Conservation (phyloP, 2,329 filamentous ascomycete species). For the Aspergillus eucalypticola region DNA sequence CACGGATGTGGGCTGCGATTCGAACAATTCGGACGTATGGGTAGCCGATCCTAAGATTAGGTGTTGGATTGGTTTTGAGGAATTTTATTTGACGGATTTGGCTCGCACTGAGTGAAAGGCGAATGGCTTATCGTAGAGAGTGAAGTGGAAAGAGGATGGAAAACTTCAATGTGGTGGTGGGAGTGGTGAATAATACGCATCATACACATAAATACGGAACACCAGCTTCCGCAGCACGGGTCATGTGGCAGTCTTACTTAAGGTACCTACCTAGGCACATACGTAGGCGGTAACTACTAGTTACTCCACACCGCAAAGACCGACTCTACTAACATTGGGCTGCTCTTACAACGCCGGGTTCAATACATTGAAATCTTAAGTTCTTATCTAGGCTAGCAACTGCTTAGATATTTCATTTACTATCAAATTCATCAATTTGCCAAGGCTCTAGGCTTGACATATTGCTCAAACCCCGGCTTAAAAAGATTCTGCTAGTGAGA, state of each 20-base stretch:
- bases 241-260: slow-evolving; percentile 1
- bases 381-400: too few species aligned
- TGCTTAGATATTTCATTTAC: too few species aligned
- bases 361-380: too few species aligned
- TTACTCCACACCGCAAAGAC: background rate
- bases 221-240: background rate
- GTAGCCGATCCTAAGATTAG: background rate
- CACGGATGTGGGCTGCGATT: background rate
- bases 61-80: background rate
- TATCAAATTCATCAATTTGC: too few species aligned
- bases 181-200: slow-evolving; percentile 1
- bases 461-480: too few species aligned
- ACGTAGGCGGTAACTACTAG: background rate
- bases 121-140: background rate
- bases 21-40: background rate
- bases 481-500: too few species aligned
- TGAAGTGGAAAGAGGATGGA: background rate
- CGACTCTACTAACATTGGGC: too few species aligned
- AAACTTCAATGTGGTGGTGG: slow-evolving; percentile 6
- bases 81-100: background rate
- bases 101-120: background rate
- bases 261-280: background rate
- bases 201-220: background rate
- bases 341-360: background rate
- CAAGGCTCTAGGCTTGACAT: too few species aligned